Evolutionary conservation across 306 rosid species (phyloP), one percentile per base, ranked within the genome.

Genomic region (Mimosa pudica): DNA sequence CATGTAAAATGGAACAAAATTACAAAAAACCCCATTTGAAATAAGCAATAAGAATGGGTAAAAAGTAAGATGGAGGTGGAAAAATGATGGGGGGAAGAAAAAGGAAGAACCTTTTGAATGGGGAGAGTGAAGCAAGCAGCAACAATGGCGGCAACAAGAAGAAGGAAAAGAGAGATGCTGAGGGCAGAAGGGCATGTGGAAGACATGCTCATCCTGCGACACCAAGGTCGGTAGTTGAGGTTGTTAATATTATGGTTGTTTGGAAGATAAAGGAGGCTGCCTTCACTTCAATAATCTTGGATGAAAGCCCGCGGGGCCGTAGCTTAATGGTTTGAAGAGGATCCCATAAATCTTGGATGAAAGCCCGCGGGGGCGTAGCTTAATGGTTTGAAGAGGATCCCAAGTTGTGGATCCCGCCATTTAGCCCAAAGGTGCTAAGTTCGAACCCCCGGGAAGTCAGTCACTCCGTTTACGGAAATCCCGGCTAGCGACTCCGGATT

Each of bases 91-190:
- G 7, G 45, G 16, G 77, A 38, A 3, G 5, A 38, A 38, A 38
- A 38, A 38, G 4, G 71, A 4, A 2, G 51, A 63, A 91, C 97
- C 98, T 94, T 88, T 74, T 92, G 90, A 67, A 94, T 70, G 4
- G 98, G 98, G 72, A 93, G 90, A 60, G 93, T 85, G 5, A 87
- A 84, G 71, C 83, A 89, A 62, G 97, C 95, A 67, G 75, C 48
- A 76, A 84, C 79, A 45, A 83, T 42, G 52, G 90, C 86, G 18
- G 91, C 88, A 70, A 89, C 0, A 16, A 91, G 81, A 80, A 92
- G 84, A 71, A 91, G 79, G 4, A 86, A 73, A 82, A 92, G 62
- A 70, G 89, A 60, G 89, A 91, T 77, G 64, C 75, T 86, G 77
- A 94, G 80, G 69, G 84, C 88, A 32, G 90, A 90, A 77, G 79